Base-by-base conservation (phyloP, 208 protist genomes). In the Trypanosoma scelopori region DNA sequence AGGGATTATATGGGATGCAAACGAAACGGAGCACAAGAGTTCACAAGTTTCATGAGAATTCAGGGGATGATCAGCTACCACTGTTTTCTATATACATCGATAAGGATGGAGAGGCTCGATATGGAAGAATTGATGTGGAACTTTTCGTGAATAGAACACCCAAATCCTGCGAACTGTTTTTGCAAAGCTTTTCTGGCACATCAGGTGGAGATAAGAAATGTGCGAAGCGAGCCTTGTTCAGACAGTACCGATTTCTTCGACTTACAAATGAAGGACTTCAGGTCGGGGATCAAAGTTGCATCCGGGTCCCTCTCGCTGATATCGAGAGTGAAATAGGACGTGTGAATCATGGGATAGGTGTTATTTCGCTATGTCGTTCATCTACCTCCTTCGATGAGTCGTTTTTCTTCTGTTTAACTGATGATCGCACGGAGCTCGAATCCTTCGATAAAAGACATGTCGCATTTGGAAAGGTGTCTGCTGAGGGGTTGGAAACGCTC, bases 401-500 rank as follows among this genome's bases (percentile, higher is more conserved):
- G 1, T 93, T 95, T 76, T 93, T 95, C 65, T 79, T 95, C 35
- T 92, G 85, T 66, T 55, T 95, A 37, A 93, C 86, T 1, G 71
- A 69, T 45, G 81, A 93, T 62, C 43, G 65, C 16, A 55, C 42
- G 0, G 86, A 92, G 56, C 48, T 90, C 39, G 83, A 84, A n/a
- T 80, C 87, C 61, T 50, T 95, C 27, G 82, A 89, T 58, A 78
- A 75, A 48, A 83, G 82, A 12, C 79, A 95, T 48, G 63, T 85
- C 11, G 87, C 78, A 28, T 91, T 95, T 69, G 89, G 77, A 13
- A 76, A 81, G 30, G 76, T 95, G 28, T 37, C 32, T 37, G 71
- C 82, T 3, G 80, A 82, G 41, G 84, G 84, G 0, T 53, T 89
- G 9, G 82, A 85, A 39, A 46, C 66, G 5, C 27, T 95, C 25